Evolutionary conservation across 2,329 filamentous ascomycete genomes (phyloP), one percentile per base, ranked within the genome.

Genomic region (Penicillium sp.): DNA sequence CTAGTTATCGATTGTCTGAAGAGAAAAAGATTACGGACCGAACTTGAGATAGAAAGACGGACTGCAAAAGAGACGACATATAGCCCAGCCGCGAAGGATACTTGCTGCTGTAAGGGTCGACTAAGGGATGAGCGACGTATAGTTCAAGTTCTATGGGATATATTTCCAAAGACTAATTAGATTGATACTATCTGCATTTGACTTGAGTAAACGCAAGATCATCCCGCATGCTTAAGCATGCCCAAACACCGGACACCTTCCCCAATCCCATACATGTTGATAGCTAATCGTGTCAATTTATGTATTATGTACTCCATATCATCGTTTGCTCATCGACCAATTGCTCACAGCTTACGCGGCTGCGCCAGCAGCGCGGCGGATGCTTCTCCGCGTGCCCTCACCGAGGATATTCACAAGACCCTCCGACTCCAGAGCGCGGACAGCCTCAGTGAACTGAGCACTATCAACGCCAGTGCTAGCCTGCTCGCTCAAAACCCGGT

Each of bases 401-500:
- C 95, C 95, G 38, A 85, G 84, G 19, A 98, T 83, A 78, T 91
- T 91, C 61, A 97, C 84, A 35, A 86, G 81, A 0, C 93, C 95
- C 79, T 98, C 95, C 66, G 90, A 87, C 82, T 99, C 94, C 62
- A 98, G 80, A 11, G 85, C 82, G 66, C 90, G 84, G 75, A 98
- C 86, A 13, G 89, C 90, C 76, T 97, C 93, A 13, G 87, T 86
- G 75, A 99, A 95, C 75, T 98, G 94, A 9, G 83, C 79, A 45
- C 86, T 84, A 71, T 97, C 94, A 9, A 98, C 83, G 11, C 87
- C 83, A 52, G 84, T 81, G 62, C 90, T 82, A 71, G 87, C 89
- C 66, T 87, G 85, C 73, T 97, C 95, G 49, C 84, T 83, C 57
- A 99, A 77, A 66, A 84, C 86, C 71, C 88, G 88, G 63, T 88